Percentiles rank a stretch among this genome's conserved stretches.
These are phyloP conservation scores for Wickerhamomyces sp. DNA, from an alignment of 1,139 yeast species.

Conservation along the genomic window DNA sequence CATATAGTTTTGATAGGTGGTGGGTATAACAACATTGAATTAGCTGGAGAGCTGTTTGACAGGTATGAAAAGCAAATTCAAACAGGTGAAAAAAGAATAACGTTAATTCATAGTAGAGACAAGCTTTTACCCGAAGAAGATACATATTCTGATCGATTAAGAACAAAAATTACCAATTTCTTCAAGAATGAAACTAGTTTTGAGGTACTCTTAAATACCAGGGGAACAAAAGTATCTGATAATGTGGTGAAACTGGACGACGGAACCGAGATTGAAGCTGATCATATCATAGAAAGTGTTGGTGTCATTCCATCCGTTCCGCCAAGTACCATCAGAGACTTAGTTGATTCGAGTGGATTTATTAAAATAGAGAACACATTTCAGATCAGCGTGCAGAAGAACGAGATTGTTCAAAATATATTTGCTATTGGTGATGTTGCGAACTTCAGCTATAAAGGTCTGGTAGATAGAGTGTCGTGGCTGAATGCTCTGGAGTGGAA, in stretches of 20 bases:
- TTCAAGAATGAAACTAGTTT: not conserved
- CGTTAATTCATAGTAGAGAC: constrained; percentile 21
- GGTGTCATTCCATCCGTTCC: constrained; percentile 18
- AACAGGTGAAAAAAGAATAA: constrained; percentile 18
- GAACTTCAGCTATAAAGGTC: constrained; percentile 3
- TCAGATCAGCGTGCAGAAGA: constrained; percentile 6
- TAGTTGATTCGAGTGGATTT: constrained; percentile 14
- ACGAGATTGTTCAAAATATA: constrained; percentile 7
- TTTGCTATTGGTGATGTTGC: constrained; percentile 26
- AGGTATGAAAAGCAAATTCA: constrained; percentile 10
- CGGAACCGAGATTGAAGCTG: constrained; percentile 7
- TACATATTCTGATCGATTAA: constrained; percentile 8
- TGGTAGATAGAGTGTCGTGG: not conserved
- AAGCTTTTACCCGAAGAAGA: constrained; percentile 14
- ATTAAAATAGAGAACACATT: constrained; percentile 15
- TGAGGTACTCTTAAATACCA: constrained; percentile 1
- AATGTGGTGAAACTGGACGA: not conserved
- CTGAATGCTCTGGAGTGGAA: not conserved
- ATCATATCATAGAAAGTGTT: constrained; percentile 9
- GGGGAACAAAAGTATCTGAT: too few species aligned
- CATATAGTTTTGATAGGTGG: constrained; percentile 27
- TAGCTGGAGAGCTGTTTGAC: constrained; percentile 25
- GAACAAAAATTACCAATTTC: constrained; percentile 13
- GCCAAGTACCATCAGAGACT: constrained; percentile 5
- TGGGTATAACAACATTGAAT: constrained; percentile 25